Base-by-base conservation (phyloP, 2,329 filamentous ascomycete genomes). In the Lizonia empirigonia region DNA sequence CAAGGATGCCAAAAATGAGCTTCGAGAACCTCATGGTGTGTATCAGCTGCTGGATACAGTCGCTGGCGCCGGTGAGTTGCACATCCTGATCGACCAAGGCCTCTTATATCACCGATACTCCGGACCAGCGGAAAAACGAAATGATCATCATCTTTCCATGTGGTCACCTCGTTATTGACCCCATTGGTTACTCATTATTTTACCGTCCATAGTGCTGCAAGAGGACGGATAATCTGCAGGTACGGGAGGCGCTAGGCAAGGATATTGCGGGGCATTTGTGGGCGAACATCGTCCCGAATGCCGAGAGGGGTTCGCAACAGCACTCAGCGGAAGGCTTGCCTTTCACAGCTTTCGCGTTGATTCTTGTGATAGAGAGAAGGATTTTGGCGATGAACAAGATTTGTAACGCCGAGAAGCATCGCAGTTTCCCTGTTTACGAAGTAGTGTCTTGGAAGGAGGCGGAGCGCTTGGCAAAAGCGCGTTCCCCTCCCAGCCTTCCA, bases 341-440 rank as follows among this genome's bases (percentile, higher is more conserved):
- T 42, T 29, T 38, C 47, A 6, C 26, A 18, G 26, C 19, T 33
- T 7, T 34, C 20, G 30, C 24, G 16, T 30, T 41, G 29, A 9
- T 32, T 3, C 13, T 24, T 20, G 9, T 24, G n/a, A 42, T 36
- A 7, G 22, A 26, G 18, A 16, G 9, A 27, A 47, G 42, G 37
- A 42, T 42, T 47, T 47, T 47, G n/a, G n/a, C 22, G 27, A 29
- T 27, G 24, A 33, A 33, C 18, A 42, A 41, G 19, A 41, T 46
- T 41, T 36, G 22, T 38, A 16, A 32, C 29, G 37, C 37, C 33
- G 15, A 42, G 24, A 35, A 44, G 50, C 44, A 41, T 40, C 20
- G 40, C 45, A 29, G 40, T 27, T 56, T 45, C 18, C 45, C 41
- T 50, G 50, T 53, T 54, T 53, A n/a, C n/a, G n/a, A n/a, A n/a